phyloP scores from a whole-genome alignment of 176 grass and related monocot species.

The Aegilops tauschii region DNA sequence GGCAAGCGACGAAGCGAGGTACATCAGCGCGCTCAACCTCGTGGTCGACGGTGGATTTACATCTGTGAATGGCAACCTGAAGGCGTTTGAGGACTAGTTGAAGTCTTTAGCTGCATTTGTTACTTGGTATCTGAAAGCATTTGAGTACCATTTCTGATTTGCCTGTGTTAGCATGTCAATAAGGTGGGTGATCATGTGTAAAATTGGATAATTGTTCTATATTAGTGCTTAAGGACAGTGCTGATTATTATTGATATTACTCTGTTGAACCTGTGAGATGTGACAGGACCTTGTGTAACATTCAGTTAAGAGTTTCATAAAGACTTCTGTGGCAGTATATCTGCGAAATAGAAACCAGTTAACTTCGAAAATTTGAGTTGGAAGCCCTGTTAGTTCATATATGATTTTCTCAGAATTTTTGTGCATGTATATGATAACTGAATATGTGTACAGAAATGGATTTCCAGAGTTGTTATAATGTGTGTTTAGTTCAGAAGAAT shows the following conservation, averaged over 20 bases:
- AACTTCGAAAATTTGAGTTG: not conserved
- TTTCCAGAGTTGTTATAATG: not conserved
- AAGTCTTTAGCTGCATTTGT: not conserved
- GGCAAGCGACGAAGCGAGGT: slow-evolving; percentile 70
- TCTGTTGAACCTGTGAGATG: not conserved
- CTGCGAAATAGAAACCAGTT: not conserved
- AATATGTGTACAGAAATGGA: not conserved
- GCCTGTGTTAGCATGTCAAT: not conserved
- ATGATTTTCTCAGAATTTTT: not conserved
- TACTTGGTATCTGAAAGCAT: not conserved
- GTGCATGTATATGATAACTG: not conserved
- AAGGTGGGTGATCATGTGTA: slow-evolving; percentile 1
- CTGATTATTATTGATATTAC: not conserved
- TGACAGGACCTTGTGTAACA: not conserved
- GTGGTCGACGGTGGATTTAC: slow-evolving; percentile 59
- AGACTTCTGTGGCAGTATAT: not conserved
- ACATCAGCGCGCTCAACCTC: slow-evolving; percentile 69
- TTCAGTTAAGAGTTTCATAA: not conserved
- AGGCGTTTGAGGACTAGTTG: slow-evolving; percentile 44
- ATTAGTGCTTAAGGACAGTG: not conserved
- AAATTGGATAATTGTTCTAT: not conserved
- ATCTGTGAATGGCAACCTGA: slow-evolving; percentile 31
- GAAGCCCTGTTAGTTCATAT: not conserved
- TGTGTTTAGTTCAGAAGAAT: not conserved
- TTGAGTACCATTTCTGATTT: not conserved